Conservation (phyloP, 2,329 filamentous ascomycete species). For the Microdochium trichocladiopsis region DNA sequence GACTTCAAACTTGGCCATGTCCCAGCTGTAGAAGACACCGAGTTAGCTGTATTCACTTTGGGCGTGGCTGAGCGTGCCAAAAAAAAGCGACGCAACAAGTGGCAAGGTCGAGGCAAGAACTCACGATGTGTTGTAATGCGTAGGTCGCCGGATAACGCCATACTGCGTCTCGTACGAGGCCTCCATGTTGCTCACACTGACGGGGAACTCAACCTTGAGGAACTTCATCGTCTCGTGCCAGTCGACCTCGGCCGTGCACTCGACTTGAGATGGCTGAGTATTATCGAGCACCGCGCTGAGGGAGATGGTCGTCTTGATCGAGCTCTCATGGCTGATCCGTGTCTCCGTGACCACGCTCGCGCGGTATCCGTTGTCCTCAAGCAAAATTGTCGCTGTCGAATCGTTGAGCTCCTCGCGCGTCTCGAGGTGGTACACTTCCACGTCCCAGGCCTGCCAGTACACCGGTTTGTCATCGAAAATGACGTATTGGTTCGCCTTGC, state of each 20-base stretch:
- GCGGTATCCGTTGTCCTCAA: constrained; percentile 64
- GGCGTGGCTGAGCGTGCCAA: neutral
- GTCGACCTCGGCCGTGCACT: constrained; percentile 81
- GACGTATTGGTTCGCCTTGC: constrained; percentile 84
- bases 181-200: constrained; percentile 83
- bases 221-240: constrained; percentile 98
- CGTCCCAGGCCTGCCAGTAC: constrained; percentile 98
- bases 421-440: constrained; percentile 91
- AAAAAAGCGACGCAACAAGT: no score
- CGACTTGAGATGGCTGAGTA: constrained; percentile 59
- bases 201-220: constrained; percentile 96
- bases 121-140: constrained; percentile 81
- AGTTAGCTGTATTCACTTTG: neutral
- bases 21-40: constrained; percentile 52
- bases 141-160: constrained; percentile 80
- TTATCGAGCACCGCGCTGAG: constrained; percentile 63
- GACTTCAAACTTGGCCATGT: constrained; percentile 97
- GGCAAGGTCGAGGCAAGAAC: neutral
- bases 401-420: constrained; percentile 72
- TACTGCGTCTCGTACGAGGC: constrained; percentile 95
- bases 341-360: constrained; percentile 80
- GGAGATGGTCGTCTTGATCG: constrained; percentile 78
- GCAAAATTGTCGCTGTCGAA: constrained; percentile 53
- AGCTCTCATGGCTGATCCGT: constrained; percentile 80
- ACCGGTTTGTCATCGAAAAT: constrained; percentile 96